Base-by-base conservation (phyloP, 768 basidiomycete species). In the Pleurotus pulmonarius region DNA sequence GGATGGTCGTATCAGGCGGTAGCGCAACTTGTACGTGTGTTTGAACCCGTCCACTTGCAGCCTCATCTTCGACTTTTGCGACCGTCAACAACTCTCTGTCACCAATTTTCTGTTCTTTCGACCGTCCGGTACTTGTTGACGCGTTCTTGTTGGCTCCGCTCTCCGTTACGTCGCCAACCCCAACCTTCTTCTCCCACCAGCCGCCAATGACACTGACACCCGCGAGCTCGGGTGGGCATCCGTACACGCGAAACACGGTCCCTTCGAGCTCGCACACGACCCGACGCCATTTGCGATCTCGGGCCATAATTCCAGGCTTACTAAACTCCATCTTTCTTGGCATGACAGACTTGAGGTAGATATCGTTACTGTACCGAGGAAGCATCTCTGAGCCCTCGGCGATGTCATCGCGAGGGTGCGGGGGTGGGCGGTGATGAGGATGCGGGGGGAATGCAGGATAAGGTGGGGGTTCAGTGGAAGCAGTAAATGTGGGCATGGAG, bases 321-420 rank as follows among this genome's bases (percentile, higher is more conserved):
- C 72, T 75, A 66, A 99, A 98, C 75, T 99, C 97, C 85, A 94
- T 83, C 77, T 99, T 99, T 46, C 91, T 83, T 1, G 89, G 88
- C 75, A 99, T 82, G 54, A 86, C 78, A 3, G 87, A 92, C 37
- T 83, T 80, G 63, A 98, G 83, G 64, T 91, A 86, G 15, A 98
- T 81, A 13, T 77, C 72, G 71, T 97, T 98, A 58, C 80, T 82
- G 69, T 99, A 99, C 4, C 68, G 41, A 0, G 97, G 97, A 1
- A 99, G 78, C 39, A 68, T 69, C 70, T 99, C 96, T 46, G 63
- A 71, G 7, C 92, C 96, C 66, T 96, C 96, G 26, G 34, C 43
- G 29, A 45, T 44, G 58, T 95, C 92, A n/a, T 89, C 88, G 8
- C 78, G 75, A 1, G 83, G 81, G 61, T 68, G 66, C 53, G 83